phyloP scores from a whole-genome alignment of 345 rosid species.

The Lumnitzera littorea region DNA sequence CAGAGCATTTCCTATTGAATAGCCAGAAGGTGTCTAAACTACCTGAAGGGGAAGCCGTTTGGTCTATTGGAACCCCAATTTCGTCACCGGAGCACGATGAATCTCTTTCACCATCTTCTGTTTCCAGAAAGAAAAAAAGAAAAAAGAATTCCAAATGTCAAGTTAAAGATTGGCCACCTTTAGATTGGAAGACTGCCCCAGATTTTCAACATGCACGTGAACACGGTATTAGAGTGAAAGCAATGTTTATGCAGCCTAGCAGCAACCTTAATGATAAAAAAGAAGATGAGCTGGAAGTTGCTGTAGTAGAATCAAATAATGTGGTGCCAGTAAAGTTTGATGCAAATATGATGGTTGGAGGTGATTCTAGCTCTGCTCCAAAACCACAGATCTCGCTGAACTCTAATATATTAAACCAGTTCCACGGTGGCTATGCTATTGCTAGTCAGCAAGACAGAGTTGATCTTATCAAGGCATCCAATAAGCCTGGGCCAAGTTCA shows the following conservation, averaged over 20 bases:
- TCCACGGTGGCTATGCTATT: constrained; percentile 6
- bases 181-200: constrained; percentile 61
- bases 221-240: constrained; percentile 30
- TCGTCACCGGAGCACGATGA: constrained; percentile 11
- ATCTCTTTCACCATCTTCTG: constrained; percentile 7
- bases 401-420: neutral
- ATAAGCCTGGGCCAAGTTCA: constrained; percentile 17
- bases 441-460: constrained; percentile 4
- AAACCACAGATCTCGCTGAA: constrained; percentile 1
- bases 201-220: constrained; percentile 28
- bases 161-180: constrained; percentile 61
- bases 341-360: constrained; percentile 31
- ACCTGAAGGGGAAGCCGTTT: constrained; percentile 56
- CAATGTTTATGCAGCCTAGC: constrained; percentile 14
- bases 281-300: constrained; percentile 13
- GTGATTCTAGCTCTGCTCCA: constrained; percentile 12
- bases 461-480: constrained; percentile 18
- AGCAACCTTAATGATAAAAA: constrained; percentile 15
- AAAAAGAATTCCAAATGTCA: constrained; percentile 31
- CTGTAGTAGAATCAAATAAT: constrained; percentile 3
- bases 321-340: constrained; percentile 21
- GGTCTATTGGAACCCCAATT: constrained; percentile 33
- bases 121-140: constrained; percentile 12
- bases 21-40: constrained; percentile 68
- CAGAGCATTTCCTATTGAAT: constrained; percentile 60